Evolutionary conservation across 2,329 filamentous ascomycete species (phyloP), one percentile per base, ranked within the genome.

Genomic region (Sphaerulina musiva): DNA sequence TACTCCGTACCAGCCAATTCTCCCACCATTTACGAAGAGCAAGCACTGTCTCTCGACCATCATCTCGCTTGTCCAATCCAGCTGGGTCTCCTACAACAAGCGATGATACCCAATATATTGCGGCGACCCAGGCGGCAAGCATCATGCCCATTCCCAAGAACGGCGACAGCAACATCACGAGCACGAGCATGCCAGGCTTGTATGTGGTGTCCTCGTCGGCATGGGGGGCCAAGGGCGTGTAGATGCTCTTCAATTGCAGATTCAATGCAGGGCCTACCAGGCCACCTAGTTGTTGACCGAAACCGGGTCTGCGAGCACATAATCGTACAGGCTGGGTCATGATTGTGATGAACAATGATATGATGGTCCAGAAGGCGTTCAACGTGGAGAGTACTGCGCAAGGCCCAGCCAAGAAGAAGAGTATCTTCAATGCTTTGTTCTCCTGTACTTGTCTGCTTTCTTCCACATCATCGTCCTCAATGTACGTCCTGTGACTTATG

Each of bases 1-100:
- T 60, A 40, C 61, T 58, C 48, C 63, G 50, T 46, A 62, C 55
- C 29, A 85, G 70, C 78, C 79, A 83, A 45, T 71, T 71, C 62
- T 82, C 80, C 82, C 82, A 84, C 76, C 79, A 83, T 46, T 74
- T 73, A 54, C 80, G 70, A 32, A 84, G 76, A 3, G 76, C 76
- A 2, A 85, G 68, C 3, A 84, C 80, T 10, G 80, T 78, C 20
- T 80, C 79, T 50, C 77, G 73, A 10, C 82, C 82, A 59, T 85
- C 82, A 57, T 84, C 82, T 59, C 77, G 76, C 55, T 74, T 74
- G 62, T 80, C 79, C 56, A 72, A 73, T 26, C 78, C 76, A 51
- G 81, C 80, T 31, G 82, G 82, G 67, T 84, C 82, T 4, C 82
- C 82, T 46, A 85, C 70, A 9, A 84, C 78, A 62, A 57, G 55